Conservation (phyloP, 2,329 filamentous ascomycete genomes). For the Trichoderma brevicompactum region DNA sequence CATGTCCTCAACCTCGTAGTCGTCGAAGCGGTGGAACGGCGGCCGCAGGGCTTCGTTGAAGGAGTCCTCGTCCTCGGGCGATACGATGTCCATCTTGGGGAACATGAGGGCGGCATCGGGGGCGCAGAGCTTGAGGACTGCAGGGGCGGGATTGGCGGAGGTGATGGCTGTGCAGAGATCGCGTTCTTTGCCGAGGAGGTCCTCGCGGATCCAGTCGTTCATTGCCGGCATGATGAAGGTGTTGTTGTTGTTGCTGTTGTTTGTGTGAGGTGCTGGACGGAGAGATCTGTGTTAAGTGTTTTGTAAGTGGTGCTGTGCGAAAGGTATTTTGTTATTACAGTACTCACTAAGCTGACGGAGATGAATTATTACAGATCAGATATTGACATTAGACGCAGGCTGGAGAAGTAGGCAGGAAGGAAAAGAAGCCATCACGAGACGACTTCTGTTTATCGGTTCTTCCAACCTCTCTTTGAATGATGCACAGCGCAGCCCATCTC, state of each 20-base stretch:
- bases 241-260: neutral
- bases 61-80: conserved; percentile 24
- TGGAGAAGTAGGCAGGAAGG: neutral
- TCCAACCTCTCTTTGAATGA: neutral
- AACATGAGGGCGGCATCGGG: conserved; percentile 29
- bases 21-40: conserved; percentile 28
- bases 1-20: conserved; percentile 25
- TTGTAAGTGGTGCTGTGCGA: neutral
- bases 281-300: neutral
- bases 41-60: conserved; percentile 25
- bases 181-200: conserved; percentile 28
- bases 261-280: neutral
- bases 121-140: conserved; percentile 27
- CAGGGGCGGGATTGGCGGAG: conserved; percentile 24
- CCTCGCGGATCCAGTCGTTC: conserved; percentile 29
- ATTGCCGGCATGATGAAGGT: conserved; percentile 25
- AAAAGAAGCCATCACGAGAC: conserved; percentile 13
- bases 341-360: neutral
- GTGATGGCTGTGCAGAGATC: conserved; percentile 29
- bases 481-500: neutral
- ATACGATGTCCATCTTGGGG: conserved; percentile 27
- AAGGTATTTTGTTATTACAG: neutral
- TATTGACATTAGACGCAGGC: neutral
- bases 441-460: neutral
- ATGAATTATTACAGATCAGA: neutral